Conservation (phyloP, 2,329 filamentous ascomycete genomes). For the Xylaria sp. region DNA sequence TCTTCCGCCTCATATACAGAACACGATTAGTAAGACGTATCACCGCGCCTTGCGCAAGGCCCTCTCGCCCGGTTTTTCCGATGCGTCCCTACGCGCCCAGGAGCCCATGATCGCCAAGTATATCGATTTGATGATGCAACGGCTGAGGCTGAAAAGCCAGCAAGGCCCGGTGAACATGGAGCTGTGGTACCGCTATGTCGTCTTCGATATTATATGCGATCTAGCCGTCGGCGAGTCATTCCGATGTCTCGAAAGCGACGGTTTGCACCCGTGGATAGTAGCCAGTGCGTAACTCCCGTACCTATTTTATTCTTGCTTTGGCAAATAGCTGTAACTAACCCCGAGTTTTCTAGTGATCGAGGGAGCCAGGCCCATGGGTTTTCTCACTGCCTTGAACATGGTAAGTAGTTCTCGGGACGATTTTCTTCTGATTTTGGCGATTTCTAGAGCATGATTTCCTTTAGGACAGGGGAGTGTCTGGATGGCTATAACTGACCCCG, state of each 20-base stretch:
- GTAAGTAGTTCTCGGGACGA: no score
- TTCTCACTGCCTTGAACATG: conserved; percentile 19
- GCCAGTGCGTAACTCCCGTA: not conserved
- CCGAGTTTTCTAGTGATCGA: not conserved
- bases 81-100: conserved; percentile 17
- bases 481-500: no score
- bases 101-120: conserved; percentile 18
- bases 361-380: conserved; percentile 15
- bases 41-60: conserved; percentile 19
- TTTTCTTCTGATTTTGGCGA: no score
- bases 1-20: conserved; percentile 36
- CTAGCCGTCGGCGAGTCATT: conserved; percentile 13
- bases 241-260: conserved; percentile 13
- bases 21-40: conserved; percentile 41
- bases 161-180: conserved; percentile 12
- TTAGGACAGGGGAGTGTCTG: no score
- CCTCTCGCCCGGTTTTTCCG: conserved; percentile 19
- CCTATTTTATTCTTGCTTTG: no score
- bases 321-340: no score
- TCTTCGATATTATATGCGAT: conserved; percentile 22
- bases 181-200: conserved; percentile 19
- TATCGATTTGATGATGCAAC: conserved; percentile 5
- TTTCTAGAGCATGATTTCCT: no score
- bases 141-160: conserved; percentile 13
- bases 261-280: conserved; percentile 15